Percentiles rank a stretch among this genome's conserved stretches.
Evolutionary conservation across 2,329 filamentous ascomycete genomes (phyloP).

Genomic region (Colletotrichum echinochloae): DNA sequence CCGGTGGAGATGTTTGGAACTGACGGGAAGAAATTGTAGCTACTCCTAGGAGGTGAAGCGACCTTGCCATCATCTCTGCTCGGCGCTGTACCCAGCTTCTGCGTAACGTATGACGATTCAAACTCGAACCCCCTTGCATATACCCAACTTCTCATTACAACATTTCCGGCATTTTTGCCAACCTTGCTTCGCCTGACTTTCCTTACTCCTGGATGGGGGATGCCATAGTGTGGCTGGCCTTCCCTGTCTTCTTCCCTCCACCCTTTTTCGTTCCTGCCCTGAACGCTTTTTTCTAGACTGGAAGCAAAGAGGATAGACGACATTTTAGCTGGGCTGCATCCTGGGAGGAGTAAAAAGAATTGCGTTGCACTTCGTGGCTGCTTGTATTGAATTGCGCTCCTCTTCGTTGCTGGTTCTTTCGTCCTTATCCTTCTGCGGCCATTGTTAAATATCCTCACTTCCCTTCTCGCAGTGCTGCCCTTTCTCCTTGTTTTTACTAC

Average conservation of each 20-base stretch:
- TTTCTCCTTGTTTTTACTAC: background rate
- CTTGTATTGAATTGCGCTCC: constrained; percentile 10
- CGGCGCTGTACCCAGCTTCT: background rate
- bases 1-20: constrained; percentile 1
- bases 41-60: constrained; percentile 42
- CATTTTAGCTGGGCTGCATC: constrained; percentile 34
- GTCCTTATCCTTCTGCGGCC: background rate
- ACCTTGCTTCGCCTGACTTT: background rate
- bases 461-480: background rate
- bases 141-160: background rate
- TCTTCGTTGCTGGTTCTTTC: background rate
- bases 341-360: constrained; percentile 18
- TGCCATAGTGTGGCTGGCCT: constrained; percentile 15
- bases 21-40: constrained; percentile 31
- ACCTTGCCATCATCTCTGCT: constrained; percentile 4
- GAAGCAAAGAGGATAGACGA: constrained; percentile 3
- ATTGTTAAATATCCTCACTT: background rate
- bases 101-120: background rate
- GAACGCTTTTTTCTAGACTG: constrained; percentile 9
- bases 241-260: background rate
- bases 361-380: constrained; percentile 34
- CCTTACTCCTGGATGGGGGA: background rate
- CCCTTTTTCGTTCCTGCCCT: background rate
- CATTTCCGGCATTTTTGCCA: background rate
- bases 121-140: background rate